Base-by-base conservation (phyloP, 345 rosid genomes). In the Excoecaria agallocha region DNA sequence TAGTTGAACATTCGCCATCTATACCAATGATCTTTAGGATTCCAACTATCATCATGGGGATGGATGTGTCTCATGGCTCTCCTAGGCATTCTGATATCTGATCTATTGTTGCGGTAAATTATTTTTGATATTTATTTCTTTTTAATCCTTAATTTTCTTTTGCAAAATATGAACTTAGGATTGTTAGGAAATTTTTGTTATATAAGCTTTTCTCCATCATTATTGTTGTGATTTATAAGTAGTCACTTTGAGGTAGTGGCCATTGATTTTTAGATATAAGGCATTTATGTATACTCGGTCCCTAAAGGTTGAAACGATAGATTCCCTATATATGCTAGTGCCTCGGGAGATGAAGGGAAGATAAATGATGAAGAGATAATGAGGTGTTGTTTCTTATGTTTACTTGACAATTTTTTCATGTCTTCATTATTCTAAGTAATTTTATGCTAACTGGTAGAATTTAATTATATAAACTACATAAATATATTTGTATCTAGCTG, bases 231-330 rank as follows among this genome's bases (percentile, higher is more conserved):
- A 74, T 16, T 20, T 57, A 12, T 70, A 80, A 86, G 89, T 86
- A 5, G 97, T 94, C 66, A 88, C 95, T 80, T 92, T 97, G 13
- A 86, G 98, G 81, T 82, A 90, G 37, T 91, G 98, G 97, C 98
- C 98, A 19, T 71, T 88, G 70, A 84, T 92, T 68, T 94, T 95
- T 43, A 87, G 90, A 8, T 92, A 94, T 54, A 86, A 93, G 75
- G 97, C 98, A 60, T 83, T 90, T 73, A 97, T 94, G 7, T 90
- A 97, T 3, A 88, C 97, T 8, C 98, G 90, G 77, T 84, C 95
- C 19, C 88, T 97, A 1, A 92, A 90, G 79, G 85, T 87, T 72
- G 98, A 94, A 84, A 94, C 92, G 97, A 87, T 94, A 13, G 97
- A 92, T 77, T 85, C 90, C 56, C 80, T 94, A 2, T 79, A 87